Evolutionary conservation across 345 rosid genomes (phyloP), one percentile per base, ranked within the genome.

Genomic region (Noccaea caerulescens): DNA sequence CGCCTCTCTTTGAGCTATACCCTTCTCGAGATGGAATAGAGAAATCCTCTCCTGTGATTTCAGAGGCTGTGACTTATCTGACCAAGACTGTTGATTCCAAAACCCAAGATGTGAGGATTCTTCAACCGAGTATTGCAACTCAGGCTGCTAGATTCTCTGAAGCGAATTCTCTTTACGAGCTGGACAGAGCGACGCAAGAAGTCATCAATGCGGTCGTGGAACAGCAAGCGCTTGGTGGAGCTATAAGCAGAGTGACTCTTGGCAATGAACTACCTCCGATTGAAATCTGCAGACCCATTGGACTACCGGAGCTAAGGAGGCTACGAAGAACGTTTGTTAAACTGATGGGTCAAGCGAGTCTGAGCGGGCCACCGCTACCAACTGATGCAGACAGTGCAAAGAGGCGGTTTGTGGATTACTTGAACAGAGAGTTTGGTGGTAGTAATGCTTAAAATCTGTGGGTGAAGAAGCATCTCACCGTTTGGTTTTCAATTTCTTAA

Each of bases 51-150:
- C 73, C 83, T 66, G 86, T 87, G 68, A 83, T 92, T 27, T 9
- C 38, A 36, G 97, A 92, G 53, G 91, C 90, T 36, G 90, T 95
- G 81, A 82, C 85, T 0, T 90, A 95, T 81, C 72, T 90, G 58
- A 95, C 97, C 3, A 87, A 90, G 75, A 82, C 74, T 39, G 87
- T 80, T 57, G 97, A 95, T 76, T 84, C 88, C 9, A 92, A 73
- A 69, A 72, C 92, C 18, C 86, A 81, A n/a, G 88, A 89, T 30
- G 89, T 92, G 45, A 92, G 81, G 68, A 80, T 90, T 47, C 84
- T 95, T 58, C 98, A 92, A 76, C 99, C 97, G 11, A 88, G 98
- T n/a, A 84, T 95, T 3, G 99, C 99, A 0, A 92, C 98, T 1
- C 98, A 92, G 75, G 71, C 53, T 2, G 66, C 85, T 0, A 82